Conservation (phyloP, 1,284 basidiomycete species). For the Xanthoconium separans region DNA sequence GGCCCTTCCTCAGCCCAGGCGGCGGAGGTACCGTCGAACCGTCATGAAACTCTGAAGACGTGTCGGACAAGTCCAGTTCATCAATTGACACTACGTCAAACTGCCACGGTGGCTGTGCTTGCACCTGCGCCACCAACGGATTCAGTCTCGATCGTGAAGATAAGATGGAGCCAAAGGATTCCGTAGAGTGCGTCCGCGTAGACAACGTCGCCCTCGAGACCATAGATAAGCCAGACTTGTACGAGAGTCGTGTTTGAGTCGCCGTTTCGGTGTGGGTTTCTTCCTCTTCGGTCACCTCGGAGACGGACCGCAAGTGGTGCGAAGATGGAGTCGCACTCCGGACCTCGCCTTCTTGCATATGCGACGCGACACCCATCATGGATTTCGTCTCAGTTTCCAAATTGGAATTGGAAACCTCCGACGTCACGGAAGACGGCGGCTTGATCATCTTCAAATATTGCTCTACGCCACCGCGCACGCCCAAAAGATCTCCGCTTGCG, state of each 20-base stretch:
- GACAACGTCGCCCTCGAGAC: constrained; percentile 23
- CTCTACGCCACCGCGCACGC: constrained; percentile 61
- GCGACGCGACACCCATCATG: background rate
- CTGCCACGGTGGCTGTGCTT: constrained; percentile 45
- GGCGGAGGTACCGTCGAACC: constrained; percentile 39
- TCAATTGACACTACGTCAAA: constrained; percentile 75
- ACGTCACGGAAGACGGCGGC: constrained; percentile 22
- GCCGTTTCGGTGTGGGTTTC: constrained; percentile 22
- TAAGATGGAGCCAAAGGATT: constrained; percentile 51
- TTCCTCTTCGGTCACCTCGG: constrained; percentile 34
- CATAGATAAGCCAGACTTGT: constrained; percentile 23
- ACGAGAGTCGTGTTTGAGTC: constrained; percentile 14
- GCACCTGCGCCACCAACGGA: constrained; percentile 40
- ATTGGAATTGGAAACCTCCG: background rate
- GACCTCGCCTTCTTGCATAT: constrained; percentile 8
- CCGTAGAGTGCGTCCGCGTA: constrained; percentile 44
- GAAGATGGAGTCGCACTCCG: constrained; percentile 2
- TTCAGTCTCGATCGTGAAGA: constrained; percentile 34
- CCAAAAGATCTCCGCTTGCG: constrained; percentile 55
- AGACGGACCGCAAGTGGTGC: constrained; percentile 31
- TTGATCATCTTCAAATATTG: constrained; percentile 64
- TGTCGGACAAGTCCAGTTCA: constrained; percentile 71
- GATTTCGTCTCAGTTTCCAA: constrained; percentile 8
- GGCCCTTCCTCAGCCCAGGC: constrained; percentile 54
- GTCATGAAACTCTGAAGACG: constrained; percentile 47